These are phyloP conservation scores for Salix koriyanagi DNA, from an alignment of 345 rosid genomes.

Conservation along the genomic window DNA sequence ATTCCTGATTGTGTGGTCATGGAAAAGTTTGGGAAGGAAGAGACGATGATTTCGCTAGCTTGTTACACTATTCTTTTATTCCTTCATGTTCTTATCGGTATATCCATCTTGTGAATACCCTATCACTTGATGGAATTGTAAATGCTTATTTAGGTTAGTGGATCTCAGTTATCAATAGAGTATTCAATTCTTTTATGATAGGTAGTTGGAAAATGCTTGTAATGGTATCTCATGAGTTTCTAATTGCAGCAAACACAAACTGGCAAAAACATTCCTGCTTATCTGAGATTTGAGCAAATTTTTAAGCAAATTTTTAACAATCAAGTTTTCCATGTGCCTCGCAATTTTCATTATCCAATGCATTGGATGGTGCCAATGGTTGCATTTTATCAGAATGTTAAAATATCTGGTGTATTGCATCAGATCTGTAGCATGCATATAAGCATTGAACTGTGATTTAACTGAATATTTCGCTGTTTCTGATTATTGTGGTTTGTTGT, in stretches of 20 bases:
- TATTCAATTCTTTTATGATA: background rate
- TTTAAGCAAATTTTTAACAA: background rate
- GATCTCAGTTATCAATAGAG: slow-evolving; percentile 21
- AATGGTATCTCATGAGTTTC: background rate
- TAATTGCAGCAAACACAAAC: background rate
- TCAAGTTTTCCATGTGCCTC: background rate
- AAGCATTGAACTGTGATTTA: background rate
- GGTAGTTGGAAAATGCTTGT: background rate
- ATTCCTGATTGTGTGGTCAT: slow-evolving; percentile 69
- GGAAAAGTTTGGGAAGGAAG: slow-evolving; percentile 62
- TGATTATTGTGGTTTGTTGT: background rate
- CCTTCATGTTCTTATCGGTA: slow-evolving; percentile 19
- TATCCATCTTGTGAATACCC: slow-evolving; percentile 38
- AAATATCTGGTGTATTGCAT: background rate
- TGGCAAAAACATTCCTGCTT: background rate
- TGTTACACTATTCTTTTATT: slow-evolving; percentile 40
- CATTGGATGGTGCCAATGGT: background rate
- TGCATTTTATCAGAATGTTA: background rate
- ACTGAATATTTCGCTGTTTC: background rate
- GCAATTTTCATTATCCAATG: background rate
- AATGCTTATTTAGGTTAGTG: slow-evolving; percentile 38
- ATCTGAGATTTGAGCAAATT: background rate
- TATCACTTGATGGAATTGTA: slow-evolving; percentile 35
- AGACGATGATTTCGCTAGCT: slow-evolving; percentile 41
- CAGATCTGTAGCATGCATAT: background rate